A percentile compares a stretch with the other conserved stretches of the same genome.
Conservation (phyloP, 169 alveolate genomes). For the Cryptosporidium parvum region DNA sequence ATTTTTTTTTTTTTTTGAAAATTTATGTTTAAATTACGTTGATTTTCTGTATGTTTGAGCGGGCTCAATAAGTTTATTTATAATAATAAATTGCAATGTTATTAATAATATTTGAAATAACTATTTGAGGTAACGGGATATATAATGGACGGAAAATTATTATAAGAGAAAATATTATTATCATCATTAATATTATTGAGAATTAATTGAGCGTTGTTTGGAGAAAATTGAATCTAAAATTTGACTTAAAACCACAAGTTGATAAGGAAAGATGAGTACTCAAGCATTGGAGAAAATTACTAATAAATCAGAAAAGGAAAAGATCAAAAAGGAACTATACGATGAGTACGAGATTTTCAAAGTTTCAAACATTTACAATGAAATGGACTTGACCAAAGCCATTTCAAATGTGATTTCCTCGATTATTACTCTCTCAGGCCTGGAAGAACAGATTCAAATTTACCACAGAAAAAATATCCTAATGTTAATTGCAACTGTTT, state of each 20-base stretch:
- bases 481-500: slow-evolving; percentile 56
- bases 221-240: neutral
- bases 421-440: slow-evolving; percentile 25
- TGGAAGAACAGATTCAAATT: slow-evolving; percentile 54
- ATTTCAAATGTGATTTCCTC: slow-evolving; percentile 42
- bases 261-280: neutral
- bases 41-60: neutral
- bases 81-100: neutral
- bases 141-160: too few species aligned
- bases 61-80: neutral
- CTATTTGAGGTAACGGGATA: neutral
- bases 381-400: slow-evolving; percentile 16
- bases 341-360: slow-evolving; percentile 26
- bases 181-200: too few species aligned
- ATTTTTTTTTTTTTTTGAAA: too few species aligned
- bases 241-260: neutral
- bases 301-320: slow-evolving; percentile 43
- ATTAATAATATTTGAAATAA: neutral
- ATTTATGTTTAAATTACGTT: too few species aligned
- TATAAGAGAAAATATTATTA: neutral
- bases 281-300: slow-evolving; percentile 14
- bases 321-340: slow-evolving; percentile 33
- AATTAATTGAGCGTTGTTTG: neutral
- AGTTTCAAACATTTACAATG: slow-evolving; percentile 48
- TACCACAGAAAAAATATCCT: slow-evolving; percentile 50